Conservation (phyloP, 257 asterid species). For the Przewalskia tangutica region DNA sequence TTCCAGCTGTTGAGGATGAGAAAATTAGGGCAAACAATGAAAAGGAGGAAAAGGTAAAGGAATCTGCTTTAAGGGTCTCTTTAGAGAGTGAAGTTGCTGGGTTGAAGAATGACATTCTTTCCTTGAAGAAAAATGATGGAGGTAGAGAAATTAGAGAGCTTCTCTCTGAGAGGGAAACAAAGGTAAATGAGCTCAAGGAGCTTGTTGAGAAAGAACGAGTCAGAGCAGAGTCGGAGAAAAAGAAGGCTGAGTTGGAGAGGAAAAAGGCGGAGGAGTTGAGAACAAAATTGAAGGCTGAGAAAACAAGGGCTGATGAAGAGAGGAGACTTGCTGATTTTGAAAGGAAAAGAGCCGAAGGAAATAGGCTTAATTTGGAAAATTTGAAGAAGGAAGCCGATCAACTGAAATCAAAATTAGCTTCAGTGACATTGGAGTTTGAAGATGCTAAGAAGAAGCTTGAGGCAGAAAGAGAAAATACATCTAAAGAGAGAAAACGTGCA, state of each 20-base stretch:
- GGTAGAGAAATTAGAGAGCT: constrained; percentile 26
- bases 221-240: constrained; percentile 20
- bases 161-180: constrained; percentile 33
- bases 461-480: constrained; percentile 40
- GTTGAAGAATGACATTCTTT: constrained; percentile 48
- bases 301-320: constrained; percentile 21
- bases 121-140: constrained; percentile 34
- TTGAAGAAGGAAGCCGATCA: constrained; percentile 36
- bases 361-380: constrained; percentile 31
- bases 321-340: constrained; percentile 24
- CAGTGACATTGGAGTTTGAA: constrained; percentile 39
- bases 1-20: constrained; percentile 43
- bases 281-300: constrained; percentile 19
- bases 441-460: constrained; percentile 40
- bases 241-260: constrained; percentile 45
- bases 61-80: constrained; percentile 33
- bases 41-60: constrained; percentile 50
- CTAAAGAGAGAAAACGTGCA: constrained; percentile 46
- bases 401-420: constrained; percentile 35
- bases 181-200: constrained; percentile 40
- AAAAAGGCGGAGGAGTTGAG: constrained; percentile 39
- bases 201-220: constrained; percentile 52
- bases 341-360: constrained; percentile 49
- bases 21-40: constrained; percentile 30
- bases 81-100: constrained; percentile 61